Conservation (phyloP, 2,329 filamentous ascomycete genomes). For the Tolypocladium capitatum region DNA sequence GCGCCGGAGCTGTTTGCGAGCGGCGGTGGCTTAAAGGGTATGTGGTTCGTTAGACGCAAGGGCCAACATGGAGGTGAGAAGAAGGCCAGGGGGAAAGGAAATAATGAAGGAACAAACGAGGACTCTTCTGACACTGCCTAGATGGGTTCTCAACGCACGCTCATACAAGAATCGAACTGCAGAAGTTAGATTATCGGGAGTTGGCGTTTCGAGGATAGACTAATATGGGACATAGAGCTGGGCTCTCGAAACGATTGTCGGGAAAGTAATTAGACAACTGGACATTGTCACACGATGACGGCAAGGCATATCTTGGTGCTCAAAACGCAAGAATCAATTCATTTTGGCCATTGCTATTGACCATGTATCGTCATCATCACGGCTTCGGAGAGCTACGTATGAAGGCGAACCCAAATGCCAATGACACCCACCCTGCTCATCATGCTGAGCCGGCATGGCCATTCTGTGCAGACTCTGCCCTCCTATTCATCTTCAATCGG, state of each 20-base stretch:
- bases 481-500: neutral
- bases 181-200: too few species aligned
- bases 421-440: neutral
- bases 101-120: neutral
- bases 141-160: neutral
- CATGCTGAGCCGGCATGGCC: neutral
- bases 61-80: neutral
- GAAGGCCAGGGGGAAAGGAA: neutral
- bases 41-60: conserved; percentile 10
- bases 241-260: neutral
- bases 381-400: conserved; percentile 1
- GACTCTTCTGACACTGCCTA: neutral
- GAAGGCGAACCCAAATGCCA: neutral
- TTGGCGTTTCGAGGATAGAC: neutral
- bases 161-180: neutral
- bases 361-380: neutral
- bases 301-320: neutral
- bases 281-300: too few species aligned
- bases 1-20: conserved; percentile 15
- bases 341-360: neutral
- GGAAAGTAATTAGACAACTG: too few species aligned
- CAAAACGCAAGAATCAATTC: neutral
- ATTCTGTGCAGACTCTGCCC: neutral
- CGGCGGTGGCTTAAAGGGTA: conserved; percentile 12
- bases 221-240: neutral